phyloP scores from a whole-genome alignment of 106 monocot genomes.

The Allium sativum region DNA sequence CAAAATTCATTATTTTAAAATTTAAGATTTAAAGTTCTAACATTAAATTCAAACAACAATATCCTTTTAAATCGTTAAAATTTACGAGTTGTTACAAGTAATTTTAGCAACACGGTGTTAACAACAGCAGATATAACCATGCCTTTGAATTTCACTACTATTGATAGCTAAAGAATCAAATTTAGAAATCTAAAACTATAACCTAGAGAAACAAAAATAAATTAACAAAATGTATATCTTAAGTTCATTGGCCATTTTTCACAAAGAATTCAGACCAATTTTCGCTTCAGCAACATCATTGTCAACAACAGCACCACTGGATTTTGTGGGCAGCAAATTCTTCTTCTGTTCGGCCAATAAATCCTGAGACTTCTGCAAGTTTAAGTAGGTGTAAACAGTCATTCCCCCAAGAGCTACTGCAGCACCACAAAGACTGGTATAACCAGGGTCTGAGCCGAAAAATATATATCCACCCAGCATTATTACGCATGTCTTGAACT shows the following conservation, averaged over 20 bases:
- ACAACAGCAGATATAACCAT: too few relatives aligned
- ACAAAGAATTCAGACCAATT: background rate
- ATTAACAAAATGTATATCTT: too few relatives aligned
- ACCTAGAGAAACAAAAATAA: too few relatives aligned
- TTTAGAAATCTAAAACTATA: too few relatives aligned
- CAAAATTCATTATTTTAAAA: too few relatives aligned
- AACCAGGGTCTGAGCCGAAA: constrained; percentile 73
- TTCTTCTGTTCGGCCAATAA: constrained; percentile 16
- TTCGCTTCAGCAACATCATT: background rate
- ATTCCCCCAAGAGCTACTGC: constrained; percentile 64
- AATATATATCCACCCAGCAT: constrained; percentile 80
- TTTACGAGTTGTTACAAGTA: too few relatives aligned
- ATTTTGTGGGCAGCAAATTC: background rate
- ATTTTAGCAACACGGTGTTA: too few relatives aligned
- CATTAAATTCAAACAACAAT: too few relatives aligned
- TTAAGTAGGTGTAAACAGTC: constrained; percentile 77
- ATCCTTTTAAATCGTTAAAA: too few relatives aligned
- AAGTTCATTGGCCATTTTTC: background rate
- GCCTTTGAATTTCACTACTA: too few relatives aligned
- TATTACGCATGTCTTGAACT: constrained; percentile 94
- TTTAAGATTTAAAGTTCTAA: too few relatives aligned
- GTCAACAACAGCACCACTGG: background rate
- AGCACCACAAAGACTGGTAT: constrained; percentile 62
- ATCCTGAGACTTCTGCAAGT: constrained; percentile 34
- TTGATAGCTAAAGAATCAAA: too few relatives aligned